These are phyloP conservation scores for Triticum turgidum DNA, from an alignment of 176 grass and related monocot species.

Conservation along the genomic window DNA sequence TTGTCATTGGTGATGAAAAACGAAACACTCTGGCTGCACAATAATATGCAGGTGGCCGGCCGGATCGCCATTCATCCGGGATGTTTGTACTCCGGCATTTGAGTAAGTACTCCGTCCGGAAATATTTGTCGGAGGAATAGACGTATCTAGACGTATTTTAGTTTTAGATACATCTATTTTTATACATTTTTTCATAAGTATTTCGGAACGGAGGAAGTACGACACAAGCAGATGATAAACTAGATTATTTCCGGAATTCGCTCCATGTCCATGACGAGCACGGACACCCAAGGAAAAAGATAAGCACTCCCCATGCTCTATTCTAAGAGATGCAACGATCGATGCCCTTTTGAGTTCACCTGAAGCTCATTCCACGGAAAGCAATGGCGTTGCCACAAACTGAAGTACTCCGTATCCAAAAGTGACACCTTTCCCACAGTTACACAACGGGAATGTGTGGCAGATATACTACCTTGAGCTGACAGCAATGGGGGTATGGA, in stretches of 20 bases:
- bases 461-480: neutral
- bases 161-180: no score
- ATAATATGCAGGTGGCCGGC: neutral
- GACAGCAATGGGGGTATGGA: constrained; percentile 10
- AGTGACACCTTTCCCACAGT: neutral
- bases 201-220: no score
- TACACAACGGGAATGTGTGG: neutral
- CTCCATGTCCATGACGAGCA: neutral
- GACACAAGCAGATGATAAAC: neutral
- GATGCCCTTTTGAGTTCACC: neutral
- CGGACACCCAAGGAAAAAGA: neutral
- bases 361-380: neutral
- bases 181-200: no score
- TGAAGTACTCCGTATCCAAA: neutral
- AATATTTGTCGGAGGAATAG: no score
- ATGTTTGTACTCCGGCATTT: neutral
- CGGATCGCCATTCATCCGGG: neutral
- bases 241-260: neutral
- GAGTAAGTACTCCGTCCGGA: neutral
- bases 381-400: neutral
- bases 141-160: no score
- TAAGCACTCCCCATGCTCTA: neutral
- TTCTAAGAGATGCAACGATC: no score
- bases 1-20: neutral
- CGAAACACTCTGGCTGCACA: neutral